Base-by-base conservation (phyloP, 495 filamentous ascomycete genomes). In the Xylaria scruposa region DNA sequence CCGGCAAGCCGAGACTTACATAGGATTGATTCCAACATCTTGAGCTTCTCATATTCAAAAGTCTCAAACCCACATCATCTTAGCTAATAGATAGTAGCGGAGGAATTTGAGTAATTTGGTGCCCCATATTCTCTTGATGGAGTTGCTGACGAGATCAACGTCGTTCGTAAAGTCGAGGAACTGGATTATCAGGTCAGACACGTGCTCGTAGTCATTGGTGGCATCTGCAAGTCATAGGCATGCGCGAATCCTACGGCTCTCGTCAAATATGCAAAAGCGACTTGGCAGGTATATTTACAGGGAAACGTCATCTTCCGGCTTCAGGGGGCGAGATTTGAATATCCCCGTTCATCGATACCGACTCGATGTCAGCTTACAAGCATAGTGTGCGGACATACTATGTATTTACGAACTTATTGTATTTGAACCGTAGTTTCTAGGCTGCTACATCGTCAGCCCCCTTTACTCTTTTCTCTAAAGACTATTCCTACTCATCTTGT, bases 291-390 rank as follows among this genome's bases (percentile, higher is more conserved):
- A 24, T 29, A 0, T 19, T 70, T 62, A 21, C 31, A 47, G 12
- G 13, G 15, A 36, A 38, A 40, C 17, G 44, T 62, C 31, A 62
- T 70, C 49, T 59, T 31, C 44, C n/a, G 29, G 38, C 40, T 53
- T 42, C 12, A 33, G 63, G 29, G 63, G 31, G 29, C 26, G 29
- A 49, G 44, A 66, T 31, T 53, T 67, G 31, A 33, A 40, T 24
- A 24, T 26, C 10, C 21, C 49, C 46, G 17, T 33, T 64, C 31
- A 17, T n/a, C 24, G n/a, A 67, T 46, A n/a, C 12, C 46, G 21
- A 7, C 21, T 42, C 42, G 8, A 51, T 64, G 60, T 70, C 68
- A 70, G 68, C 68, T 70, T 70, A 64, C 60, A 24, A 46, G 44
- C 40, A 26, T 51, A 17, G 4, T 44, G 46, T 63, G 44, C 46